A percentile compares a stretch with the other conserved stretches of the same genome.
Evolutionary conservation across 495 filamentous ascomycete species (phyloP).

Genomic region (Collariella sp.): DNA sequence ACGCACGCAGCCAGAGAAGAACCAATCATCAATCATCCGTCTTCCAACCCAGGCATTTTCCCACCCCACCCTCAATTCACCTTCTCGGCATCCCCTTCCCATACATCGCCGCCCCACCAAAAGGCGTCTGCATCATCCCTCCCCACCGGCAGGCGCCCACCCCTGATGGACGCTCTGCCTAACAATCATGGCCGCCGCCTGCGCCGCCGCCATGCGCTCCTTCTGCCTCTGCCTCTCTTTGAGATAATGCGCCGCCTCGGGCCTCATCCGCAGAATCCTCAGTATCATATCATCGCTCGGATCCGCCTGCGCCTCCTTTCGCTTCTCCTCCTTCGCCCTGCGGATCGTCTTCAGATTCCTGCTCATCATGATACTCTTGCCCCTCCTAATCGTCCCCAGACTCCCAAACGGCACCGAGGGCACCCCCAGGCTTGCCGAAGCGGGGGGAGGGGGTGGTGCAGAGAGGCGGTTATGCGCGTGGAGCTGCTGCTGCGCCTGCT

Average conservation of each 20-base stretch:
- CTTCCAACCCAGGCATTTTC: background rate
- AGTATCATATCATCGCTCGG: conserved; percentile 98
- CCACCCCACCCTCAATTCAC: conserved; percentile 1
- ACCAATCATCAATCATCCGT: background rate
- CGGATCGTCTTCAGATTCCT: conserved; percentile 94
- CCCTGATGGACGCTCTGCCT: conserved; percentile 70
- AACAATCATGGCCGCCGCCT: conserved; percentile 91
- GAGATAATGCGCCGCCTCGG: conserved; percentile 85
- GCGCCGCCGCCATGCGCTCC: conserved; percentile 80
- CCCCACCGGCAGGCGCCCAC: conserved; percentile 36
- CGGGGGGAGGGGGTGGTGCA: conserved; percentile 44
- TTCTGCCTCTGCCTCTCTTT: conserved; percentile 87
- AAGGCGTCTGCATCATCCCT: conserved; percentile 13
- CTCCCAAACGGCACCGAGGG: conserved; percentile 45
- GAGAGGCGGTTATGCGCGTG: conserved; percentile 49
- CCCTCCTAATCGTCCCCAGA: conserved; percentile 64
- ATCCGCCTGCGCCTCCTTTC: conserved; percentile 90
- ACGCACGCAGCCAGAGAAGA: background rate
- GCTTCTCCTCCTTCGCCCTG: conserved; percentile 89
- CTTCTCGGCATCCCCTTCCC: conserved; percentile 25
- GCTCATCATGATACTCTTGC: conserved; percentile 91
- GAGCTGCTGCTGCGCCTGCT: conserved; percentile 20
- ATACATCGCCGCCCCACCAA: conserved; percentile 26
- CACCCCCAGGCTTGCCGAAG: conserved; percentile 18
- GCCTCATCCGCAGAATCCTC: conserved; percentile 89